Conservation (phyloP, 371 early-diverging fungal species). For the Blyttiomyces sp. region DNA sequence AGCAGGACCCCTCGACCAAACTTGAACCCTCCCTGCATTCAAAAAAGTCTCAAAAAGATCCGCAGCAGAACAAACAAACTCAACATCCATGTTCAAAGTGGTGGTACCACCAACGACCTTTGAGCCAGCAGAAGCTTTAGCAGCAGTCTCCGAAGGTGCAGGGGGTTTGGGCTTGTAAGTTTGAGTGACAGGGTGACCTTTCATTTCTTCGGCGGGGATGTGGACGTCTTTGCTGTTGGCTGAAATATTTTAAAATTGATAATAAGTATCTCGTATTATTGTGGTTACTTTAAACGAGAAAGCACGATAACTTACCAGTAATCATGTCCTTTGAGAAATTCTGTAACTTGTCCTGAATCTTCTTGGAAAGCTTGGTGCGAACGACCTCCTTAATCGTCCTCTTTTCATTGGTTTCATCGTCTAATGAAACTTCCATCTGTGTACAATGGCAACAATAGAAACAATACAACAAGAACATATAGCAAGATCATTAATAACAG, state of each 20-base stretch:
- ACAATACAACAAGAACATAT: too few species aligned
- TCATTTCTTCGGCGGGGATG: slow-evolving; percentile 60
- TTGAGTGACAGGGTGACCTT: slow-evolving; percentile 41
- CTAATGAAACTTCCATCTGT: slow-evolving; percentile 74
- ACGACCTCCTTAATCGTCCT: slow-evolving; percentile 68
- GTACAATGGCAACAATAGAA: slow-evolving; percentile 3
- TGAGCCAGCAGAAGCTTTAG: neutral
- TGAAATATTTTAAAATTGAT: neutral
- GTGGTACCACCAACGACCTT: slow-evolving; percentile 59
- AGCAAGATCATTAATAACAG: too few species aligned
- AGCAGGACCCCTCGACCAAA: slow-evolving; percentile 73
- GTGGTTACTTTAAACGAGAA: neutral
- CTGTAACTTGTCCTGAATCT: slow-evolving; percentile 62
- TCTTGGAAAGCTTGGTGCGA: slow-evolving; percentile 59
- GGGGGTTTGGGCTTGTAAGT: slow-evolving; percentile 41
- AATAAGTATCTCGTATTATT: neutral
- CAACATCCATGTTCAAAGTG: slow-evolving; percentile 68
- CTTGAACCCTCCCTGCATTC: slow-evolving; percentile 66
- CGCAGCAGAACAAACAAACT: slow-evolving; percentile 83
- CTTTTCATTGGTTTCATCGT: slow-evolving; percentile 56
- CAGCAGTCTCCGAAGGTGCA: slow-evolving; percentile 12
- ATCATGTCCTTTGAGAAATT: slow-evolving; percentile 74
- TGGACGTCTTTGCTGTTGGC: slow-evolving; percentile 86
- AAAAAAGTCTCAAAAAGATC: slow-evolving; percentile 80
- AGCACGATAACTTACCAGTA: slow-evolving; percentile 44